Evolutionary conservation across 2,329 filamentous ascomycete species (phyloP), one percentile per base, ranked within the genome.

Genomic region (Fusarium subtropicale): DNA sequence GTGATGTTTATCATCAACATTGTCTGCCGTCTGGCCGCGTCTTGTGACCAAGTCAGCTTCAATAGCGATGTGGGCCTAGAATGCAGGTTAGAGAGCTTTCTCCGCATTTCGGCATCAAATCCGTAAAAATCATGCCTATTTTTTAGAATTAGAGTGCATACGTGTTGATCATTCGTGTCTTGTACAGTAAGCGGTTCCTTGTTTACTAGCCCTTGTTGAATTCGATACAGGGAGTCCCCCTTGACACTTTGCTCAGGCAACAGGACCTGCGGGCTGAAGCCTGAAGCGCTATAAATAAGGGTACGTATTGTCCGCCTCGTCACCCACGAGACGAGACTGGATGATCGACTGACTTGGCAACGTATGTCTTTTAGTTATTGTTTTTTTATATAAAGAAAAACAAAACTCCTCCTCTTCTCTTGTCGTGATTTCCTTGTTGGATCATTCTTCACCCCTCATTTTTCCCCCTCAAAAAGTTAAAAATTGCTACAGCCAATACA

Each of bases 291-390:
- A 52, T 52, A 52, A 41, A 52, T 24, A 45, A 66, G 63, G 55
- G 54, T 71, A 69, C 58, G 67, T 69, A 70, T 38, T 20, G n/a
- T 36, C 34, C 28, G 45, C 46, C 38, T 61, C 52, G 64, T 67
- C 62, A 59, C 63, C 52, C 30, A 39, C 38, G 41, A 53, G 31
- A 57, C 60, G 50, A 53, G 31, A 57, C 60, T 45, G 52, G 22
- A 52, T 53, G 48, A 46, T 70, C 66, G 66, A 68, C 62, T 64
- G 66, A 68, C 62, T 64, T 46, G 46, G 54, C 66, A 54, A 58
- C 45, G 59, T 65, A 60, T 47, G 48, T 55, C 59, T 53, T 38
- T 60, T n/a, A 22, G 44, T 26, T 45, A 24, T 38, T 46, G 20
- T 31, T 56, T 31, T 56, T 20, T 38, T n/a, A 3, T 36, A 18